Evolutionary conservation across 257 asterid genomes (phyloP).

Genomic region (Solanum tarapatanum): DNA sequence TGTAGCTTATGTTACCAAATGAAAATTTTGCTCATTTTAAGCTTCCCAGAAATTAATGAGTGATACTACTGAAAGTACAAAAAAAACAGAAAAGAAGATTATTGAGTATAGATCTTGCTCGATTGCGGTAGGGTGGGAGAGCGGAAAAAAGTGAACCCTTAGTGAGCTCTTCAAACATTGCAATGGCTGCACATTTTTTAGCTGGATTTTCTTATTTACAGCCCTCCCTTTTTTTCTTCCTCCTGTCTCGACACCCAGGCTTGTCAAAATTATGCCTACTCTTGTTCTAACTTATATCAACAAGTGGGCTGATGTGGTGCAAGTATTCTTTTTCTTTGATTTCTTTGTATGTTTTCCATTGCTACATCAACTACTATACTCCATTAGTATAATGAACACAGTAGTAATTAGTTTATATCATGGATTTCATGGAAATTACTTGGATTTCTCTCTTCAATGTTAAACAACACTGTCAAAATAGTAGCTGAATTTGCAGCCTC

Average conservation of each 20-base stretch:
- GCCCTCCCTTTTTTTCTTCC: not conserved
- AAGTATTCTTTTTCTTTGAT: not conserved
- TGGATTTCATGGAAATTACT: not conserved
- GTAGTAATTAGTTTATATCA: not conserved
- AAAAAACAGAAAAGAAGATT: not conserved
- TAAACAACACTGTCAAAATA: not conserved
- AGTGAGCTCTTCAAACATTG: not conserved
- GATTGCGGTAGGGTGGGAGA: not conserved
- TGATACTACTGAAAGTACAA: not conserved
- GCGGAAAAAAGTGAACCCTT: not conserved
- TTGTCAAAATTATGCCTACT: not conserved
- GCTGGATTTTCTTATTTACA: not conserved
- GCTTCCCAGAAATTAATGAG: not conserved
- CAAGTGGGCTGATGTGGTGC: not conserved
- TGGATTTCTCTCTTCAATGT: not conserved
- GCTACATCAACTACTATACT: not conserved
- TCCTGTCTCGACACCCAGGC: not conserved
- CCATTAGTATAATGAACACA: not conserved
- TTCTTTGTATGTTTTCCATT: not conserved
- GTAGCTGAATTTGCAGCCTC: not conserved
- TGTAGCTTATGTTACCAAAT: not conserved
- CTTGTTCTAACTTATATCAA: not conserved
- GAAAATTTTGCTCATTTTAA: not conserved
- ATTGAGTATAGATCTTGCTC: not conserved
- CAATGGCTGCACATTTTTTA: not conserved